These are phyloP conservation scores for Bimuria novae-zelandiae DNA, from an alignment of 2,329 filamentous ascomycete genomes.

Conservation along the genomic window DNA sequence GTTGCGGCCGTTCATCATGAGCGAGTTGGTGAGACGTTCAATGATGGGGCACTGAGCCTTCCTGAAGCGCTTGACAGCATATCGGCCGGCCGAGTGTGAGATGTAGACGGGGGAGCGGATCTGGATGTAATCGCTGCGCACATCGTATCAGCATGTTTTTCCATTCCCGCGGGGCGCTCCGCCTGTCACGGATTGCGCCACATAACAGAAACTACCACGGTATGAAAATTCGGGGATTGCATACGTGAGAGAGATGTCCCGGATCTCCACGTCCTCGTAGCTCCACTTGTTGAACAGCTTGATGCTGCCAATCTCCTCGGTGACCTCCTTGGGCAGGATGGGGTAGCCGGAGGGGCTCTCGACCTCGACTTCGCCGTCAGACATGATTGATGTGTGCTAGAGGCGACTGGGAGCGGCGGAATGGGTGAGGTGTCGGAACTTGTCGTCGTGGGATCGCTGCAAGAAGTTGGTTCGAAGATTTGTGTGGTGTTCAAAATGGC, in stretches of 20 bases:
- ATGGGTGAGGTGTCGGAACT: conserved; percentile 29
- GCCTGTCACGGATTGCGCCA: conserved; percentile 21
- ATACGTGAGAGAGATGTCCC: conserved; percentile 99
- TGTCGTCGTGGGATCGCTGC: conserved; percentile 36
- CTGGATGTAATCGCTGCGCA: conserved; percentile 95
- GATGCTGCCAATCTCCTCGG: conserved; percentile 84
- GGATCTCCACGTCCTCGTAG: conserved; percentile 99
- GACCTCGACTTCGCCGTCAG: conserved; percentile 96
- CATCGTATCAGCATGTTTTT: conserved; percentile 40
- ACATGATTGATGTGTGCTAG: conserved; percentile 63
- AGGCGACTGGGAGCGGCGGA: conserved; percentile 29
- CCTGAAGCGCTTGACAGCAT: conserved; percentile 99
- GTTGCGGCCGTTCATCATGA: conserved; percentile 99
- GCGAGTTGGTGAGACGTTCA: conserved; percentile 99
- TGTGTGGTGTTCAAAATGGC: conserved; percentile 13
- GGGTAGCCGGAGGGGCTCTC: conserved; percentile 74
- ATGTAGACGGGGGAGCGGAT: conserved; percentile 99
- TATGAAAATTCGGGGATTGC: conserved; percentile 42
- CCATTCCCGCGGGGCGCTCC: conserved; percentile 21
- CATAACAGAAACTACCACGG: conserved; percentile 6
- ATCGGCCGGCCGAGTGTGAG: conserved; percentile 97
- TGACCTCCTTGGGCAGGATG: conserved; percentile 91
- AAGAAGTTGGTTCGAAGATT: conserved; percentile 17
- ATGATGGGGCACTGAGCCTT: conserved; percentile 99
- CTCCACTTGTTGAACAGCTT: conserved; percentile 99